Base-by-base conservation (phyloP, 441 rosid species). In the Gossypium schwendimanii region DNA sequence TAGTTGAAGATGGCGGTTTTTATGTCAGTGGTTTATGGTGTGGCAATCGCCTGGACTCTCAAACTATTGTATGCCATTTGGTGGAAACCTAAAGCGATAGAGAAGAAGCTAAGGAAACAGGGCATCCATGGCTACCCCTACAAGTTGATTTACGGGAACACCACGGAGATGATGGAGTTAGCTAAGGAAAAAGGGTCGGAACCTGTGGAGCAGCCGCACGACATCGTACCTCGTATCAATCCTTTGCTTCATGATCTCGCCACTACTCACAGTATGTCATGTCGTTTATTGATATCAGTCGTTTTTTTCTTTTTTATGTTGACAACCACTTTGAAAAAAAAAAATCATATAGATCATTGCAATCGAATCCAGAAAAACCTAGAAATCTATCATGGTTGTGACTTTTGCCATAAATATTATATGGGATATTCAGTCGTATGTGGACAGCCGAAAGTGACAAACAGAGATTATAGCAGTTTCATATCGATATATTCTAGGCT, bases 11-110 rank as follows among this genome's bases (percentile, higher is more conserved):
- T 70, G 73, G 63, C 63, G 3, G 36, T 47, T 20, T 14, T 68
- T 26, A 26, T 33, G 60, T 17, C 55, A 1, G 8, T 33, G 11
- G 14, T 68, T 1, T 74, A 49, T 21, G 60, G 52, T 59, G 2
- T 74, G 69, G 73, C 66, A 66, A 31, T 75, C 39, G 69, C 61
- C 26, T 73, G 75, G 77, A 31, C 62, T 53, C 36, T 73, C 33
- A 76, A 63, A 15, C 39, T 73, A 0, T 24, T 73, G 59, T 17
- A 73, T 21, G 67, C 6, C 8, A 20, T 70, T 33, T 79, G 82
- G 79, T 79, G 77, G 79, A 73, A 53, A 52, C 82, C 79, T 0
- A 76, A 59, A 12, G 70, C 9, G 66, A 73, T 73, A 65, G 79
- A 76, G 75, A 73, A 50, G 53, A 28, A 76, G 54, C 74, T 76